Conservation (phyloP, 2,329 filamentous ascomycete genomes). For the Fusarium nygamai region DNA sequence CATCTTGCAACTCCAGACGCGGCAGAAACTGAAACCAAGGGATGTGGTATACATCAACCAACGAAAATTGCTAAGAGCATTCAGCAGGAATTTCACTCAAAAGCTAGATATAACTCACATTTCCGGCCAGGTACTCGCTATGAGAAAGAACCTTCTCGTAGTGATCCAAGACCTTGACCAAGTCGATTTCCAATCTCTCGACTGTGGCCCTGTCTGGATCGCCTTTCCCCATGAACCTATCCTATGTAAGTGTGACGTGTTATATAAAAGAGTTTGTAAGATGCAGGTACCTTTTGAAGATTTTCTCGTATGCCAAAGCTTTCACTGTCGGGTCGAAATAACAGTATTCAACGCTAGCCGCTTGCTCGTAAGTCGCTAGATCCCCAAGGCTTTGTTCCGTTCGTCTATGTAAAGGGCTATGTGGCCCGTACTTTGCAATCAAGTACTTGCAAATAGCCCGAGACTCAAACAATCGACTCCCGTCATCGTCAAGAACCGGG, state of each 20-base stretch:
- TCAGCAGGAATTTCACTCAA: accelerated
- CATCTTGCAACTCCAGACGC: not conserved
- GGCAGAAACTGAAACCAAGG: not conserved
- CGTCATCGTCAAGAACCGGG: not conserved
- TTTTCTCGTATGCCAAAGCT: not conserved
- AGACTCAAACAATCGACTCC: not conserved
- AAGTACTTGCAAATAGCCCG: not conserved
- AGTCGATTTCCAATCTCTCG: not conserved
- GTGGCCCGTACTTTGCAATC: not conserved
- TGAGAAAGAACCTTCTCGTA: not conserved
- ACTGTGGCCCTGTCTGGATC: not conserved
- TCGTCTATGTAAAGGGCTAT: not conserved
- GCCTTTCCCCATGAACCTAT: not conserved
- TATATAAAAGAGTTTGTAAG: accelerated
- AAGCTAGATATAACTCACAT: accelerated
- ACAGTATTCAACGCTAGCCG: not conserved
- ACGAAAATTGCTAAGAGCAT: not conserved
- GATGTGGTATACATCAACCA: not conserved
- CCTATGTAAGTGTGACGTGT: accelerated
- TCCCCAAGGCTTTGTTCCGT: not conserved
- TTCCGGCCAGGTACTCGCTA: not conserved
- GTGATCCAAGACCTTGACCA: not conserved
- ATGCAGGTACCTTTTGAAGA: not conserved
- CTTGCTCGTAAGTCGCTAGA: not conserved
- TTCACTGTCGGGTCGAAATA: not conserved